Percentiles rank a stretch among this genome's conserved stretches.
Conservation (phyloP, 768 basidiomycete genomes). For the Paxillus rubicundulus region DNA sequence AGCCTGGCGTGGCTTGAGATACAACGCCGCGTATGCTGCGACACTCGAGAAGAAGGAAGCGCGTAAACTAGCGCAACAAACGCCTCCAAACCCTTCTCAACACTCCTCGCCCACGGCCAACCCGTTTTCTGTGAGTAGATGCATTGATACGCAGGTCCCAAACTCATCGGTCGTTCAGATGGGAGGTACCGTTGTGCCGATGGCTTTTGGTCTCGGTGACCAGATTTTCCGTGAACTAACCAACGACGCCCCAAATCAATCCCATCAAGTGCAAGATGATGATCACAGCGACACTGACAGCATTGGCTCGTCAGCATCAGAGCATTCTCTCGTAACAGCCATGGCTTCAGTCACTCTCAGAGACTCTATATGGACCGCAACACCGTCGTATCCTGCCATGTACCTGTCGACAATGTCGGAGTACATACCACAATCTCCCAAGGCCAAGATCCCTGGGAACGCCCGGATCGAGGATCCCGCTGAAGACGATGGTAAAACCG, state of each 20-base stretch:
- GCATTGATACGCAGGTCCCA: not conserved
- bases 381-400: constrained; percentile 62
- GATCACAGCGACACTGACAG: constrained; percentile 33
- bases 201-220: constrained; percentile 56
- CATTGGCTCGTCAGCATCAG: constrained; percentile 38
- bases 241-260: constrained; percentile 15
- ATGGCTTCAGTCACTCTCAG: constrained; percentile 51
- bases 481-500: constrained; percentile 39
- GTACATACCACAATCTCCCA: constrained; percentile 60
- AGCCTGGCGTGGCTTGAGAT: constrained; percentile 75
- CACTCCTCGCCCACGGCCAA: constrained; percentile 42
- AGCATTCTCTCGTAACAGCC: constrained; percentile 54
- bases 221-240: constrained; percentile 57
- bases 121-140: constrained; percentile 65
- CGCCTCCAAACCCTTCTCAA: constrained; percentile 35
- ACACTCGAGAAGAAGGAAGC: constrained; percentile 61
- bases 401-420: constrained; percentile 78
- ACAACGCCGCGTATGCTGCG: constrained; percentile 70
- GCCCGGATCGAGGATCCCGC: constrained; percentile 41
- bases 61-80: constrained; percentile 37
- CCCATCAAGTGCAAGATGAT: constrained; percentile 15
- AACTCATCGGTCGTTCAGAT: constrained; percentile 14
- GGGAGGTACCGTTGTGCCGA: constrained; percentile 28
- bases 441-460: constrained; percentile 42
- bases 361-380: constrained; percentile 64